A percentile compares a stretch with the other conserved stretches of the same genome.
Conservation (phyloP, 768 basidiomycete species). For the Leccinum disarticulatum region DNA sequence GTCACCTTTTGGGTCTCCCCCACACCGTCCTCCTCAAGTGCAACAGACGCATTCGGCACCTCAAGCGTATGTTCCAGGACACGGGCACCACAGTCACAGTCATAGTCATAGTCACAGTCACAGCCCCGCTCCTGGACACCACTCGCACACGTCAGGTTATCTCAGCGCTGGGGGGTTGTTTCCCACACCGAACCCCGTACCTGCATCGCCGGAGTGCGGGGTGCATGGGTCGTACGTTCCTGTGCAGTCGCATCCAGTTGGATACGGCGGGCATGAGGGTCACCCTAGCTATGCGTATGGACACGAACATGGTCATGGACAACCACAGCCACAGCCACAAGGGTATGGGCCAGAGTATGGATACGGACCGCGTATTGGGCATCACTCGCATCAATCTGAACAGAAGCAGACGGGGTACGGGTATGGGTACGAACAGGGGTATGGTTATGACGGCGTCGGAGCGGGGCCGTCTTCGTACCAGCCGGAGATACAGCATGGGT, state of each 20-base stretch:
- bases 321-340: background rate
- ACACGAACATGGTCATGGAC: background rate
- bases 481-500: conserved; percentile 8
- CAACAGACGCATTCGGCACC: background rate
- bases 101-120: background rate
- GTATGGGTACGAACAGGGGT: background rate
- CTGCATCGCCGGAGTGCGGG: background rate
- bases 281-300: background rate
- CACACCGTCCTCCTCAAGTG: background rate
- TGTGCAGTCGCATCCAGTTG: conserved; percentile 6
- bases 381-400: background rate
- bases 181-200: background rate
- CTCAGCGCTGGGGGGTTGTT: background rate
- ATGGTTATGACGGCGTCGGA: background rate
- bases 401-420: background rate
- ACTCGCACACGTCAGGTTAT: background rate
- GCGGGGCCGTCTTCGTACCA: background rate
- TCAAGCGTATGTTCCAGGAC: background rate
- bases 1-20: conserved; percentile 6
- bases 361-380: background rate
- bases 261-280: background rate
- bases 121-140: background rate
- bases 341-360: background rate
- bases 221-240: conserved; percentile 6
- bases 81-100: background rate